A percentile compares a stretch with the other conserved stretches of the same genome.
Evolutionary conservation across 495 filamentous ascomycete species (phyloP).

Genomic region (Penicillium fimorum): DNA sequence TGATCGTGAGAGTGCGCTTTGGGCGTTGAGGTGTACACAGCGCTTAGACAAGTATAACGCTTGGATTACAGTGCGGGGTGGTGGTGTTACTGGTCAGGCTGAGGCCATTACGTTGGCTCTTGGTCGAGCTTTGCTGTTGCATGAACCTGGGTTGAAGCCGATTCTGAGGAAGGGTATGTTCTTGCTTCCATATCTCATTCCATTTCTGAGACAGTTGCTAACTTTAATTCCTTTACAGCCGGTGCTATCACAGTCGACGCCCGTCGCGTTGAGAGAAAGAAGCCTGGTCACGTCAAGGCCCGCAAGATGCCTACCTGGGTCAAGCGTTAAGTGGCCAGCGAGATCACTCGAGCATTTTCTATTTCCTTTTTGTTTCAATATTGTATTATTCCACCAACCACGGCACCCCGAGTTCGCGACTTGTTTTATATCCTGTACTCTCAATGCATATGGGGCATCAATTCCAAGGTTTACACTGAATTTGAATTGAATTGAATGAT

Average conservation of each 20-base stretch:
- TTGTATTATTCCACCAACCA: conserved; percentile 32
- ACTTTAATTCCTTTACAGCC: conserved; percentile 52
- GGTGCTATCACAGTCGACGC: conserved; percentile 90
- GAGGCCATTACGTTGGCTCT: conserved; percentile 93
- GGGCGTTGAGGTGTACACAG: conserved; percentile 80
- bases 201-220: conserved; percentile 22
- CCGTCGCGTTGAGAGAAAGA: conserved; percentile 95
- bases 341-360: conserved; percentile 3
- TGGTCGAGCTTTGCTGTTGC: conserved; percentile 80
- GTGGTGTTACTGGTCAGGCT: conserved; percentile 91
- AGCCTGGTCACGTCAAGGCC: conserved; percentile 90
- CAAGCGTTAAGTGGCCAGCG: conserved; percentile 55
- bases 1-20: conserved; percentile 91
- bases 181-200: conserved; percentile 2
- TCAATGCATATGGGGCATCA: conserved; percentile 34
- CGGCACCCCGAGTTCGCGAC: conserved; percentile 23
- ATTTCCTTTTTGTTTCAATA: conserved; percentile 23
- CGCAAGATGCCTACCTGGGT: conserved; percentile 99
- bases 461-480: conserved; percentile 15
- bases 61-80: conserved; percentile 78
- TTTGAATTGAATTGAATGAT: conserved; percentile 3
- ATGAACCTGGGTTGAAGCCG: conserved; percentile 88
- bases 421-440: conserved; percentile 37
- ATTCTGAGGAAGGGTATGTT: conserved; percentile 82
- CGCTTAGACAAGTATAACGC: conserved; percentile 96